Evolutionary conservation across 768 basidiomycete species (phyloP), one percentile per base, ranked within the genome.

Genomic region (Kwoniella sp.): DNA sequence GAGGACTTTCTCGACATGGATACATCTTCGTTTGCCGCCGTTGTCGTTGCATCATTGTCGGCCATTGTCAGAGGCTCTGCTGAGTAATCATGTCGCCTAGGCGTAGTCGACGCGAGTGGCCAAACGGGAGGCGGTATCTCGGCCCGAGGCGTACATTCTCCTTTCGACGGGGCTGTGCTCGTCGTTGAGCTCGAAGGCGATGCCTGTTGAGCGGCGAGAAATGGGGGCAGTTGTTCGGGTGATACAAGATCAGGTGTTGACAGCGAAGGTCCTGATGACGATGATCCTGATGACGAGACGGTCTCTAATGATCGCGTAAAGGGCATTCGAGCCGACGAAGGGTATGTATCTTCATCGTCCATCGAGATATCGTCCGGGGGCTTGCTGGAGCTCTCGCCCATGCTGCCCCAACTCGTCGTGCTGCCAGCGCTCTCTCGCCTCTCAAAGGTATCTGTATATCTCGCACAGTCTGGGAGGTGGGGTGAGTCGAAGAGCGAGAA

Each of bases 71-170:
- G 53, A 4, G 60, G 31, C n/a, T 66, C 57, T 12, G 52, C 56
- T 17, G 22, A 30, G 25, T 31, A 29, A 48, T 51, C 55, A 25
- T 37, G 48, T 26, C 60, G 60, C 25, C 53, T 41, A 23, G 62
- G 34, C 12, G 53, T 38, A 3, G 73, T 38, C 5, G 63, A 26
- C 11, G 73, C 45, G 9, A 70, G 61, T 29, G 74, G 70, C 74
- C 74, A 75, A 8, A 65, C 25, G 0, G 72, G 74, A 22, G 66
- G 59, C 15, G 74, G 54, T 9, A 73, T 12, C 48, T 75, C 74
- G n/a, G 72, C 72, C 47, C 70, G 62, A 20, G 74, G 74, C 2
- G 74, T 75, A 22, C 48, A 25, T 28, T 69, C 72, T 13, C 58
- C 74, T 51, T 67, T 71, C 12, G 72, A 69, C n/a, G 56, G 62